Evolutionary conservation across 2,329 filamentous ascomycete genomes (phyloP).

Genomic region (Cladophialophora carrionii): DNA sequence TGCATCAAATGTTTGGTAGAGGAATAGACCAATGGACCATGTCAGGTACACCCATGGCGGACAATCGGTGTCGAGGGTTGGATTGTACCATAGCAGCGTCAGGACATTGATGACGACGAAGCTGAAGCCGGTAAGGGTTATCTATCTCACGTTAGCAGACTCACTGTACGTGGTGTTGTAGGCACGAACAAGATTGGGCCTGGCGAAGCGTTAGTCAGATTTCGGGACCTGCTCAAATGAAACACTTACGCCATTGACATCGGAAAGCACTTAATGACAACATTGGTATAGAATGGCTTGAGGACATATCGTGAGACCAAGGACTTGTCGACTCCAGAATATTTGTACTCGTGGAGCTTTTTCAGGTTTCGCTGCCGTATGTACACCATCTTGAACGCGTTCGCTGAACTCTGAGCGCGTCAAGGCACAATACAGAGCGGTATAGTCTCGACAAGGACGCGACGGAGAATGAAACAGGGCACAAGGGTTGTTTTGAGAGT

Average conservation of each 20-base stretch:
- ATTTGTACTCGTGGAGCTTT: conserved; percentile 92
- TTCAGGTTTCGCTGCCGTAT: conserved; percentile 88
- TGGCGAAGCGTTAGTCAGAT: conserved; percentile 27
- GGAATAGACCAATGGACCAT: conserved; percentile 85
- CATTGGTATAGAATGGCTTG: conserved; percentile 95
- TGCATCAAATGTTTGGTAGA: conserved; percentile 98
- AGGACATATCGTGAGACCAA: conserved; percentile 88
- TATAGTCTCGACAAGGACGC: not conserved
- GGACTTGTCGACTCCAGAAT: conserved; percentile 88
- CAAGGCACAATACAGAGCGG: conserved; percentile 3
- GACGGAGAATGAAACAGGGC: not conserved
- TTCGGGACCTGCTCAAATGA: conserved; percentile 20
- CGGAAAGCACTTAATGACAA: conserved; percentile 92
- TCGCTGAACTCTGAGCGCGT: not conserved
- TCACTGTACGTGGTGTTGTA: not conserved
- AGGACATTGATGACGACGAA: conserved; percentile 89
- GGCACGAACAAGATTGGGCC: conserved; percentile 59
- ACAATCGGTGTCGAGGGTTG: conserved; percentile 90
- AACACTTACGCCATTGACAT: conserved; percentile 83
- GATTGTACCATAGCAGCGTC: conserved; percentile 93
- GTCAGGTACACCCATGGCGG: conserved; percentile 92
- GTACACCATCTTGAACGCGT: conserved; percentile 72
- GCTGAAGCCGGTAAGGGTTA: conserved; percentile 85
- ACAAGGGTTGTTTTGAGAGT: not conserved
- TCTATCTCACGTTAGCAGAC: conserved; percentile 51